Evolutionary conservation across 2,329 filamentous ascomycete genomes (phyloP).

Genomic region (Aspergillus pseudoterreus): DNA sequence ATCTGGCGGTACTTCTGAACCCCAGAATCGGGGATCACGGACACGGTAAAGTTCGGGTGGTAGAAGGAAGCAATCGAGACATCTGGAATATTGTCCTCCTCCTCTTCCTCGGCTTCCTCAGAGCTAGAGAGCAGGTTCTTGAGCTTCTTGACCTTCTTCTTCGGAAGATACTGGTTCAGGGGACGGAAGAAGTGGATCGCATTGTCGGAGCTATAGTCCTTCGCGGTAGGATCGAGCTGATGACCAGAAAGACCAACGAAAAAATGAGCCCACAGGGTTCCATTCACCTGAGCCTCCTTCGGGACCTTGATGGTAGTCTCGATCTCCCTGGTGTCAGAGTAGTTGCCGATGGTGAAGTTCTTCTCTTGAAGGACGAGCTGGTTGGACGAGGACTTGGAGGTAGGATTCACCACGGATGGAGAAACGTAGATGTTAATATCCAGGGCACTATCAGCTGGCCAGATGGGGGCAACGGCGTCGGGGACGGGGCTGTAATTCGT

Average conservation of each 20-base stretch:
- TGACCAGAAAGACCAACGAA: slow-evolving; percentile 76
- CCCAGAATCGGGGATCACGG: slow-evolving; percentile 78
- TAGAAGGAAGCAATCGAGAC: slow-evolving; percentile 83
- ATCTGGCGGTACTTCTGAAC: slow-evolving; percentile 63
- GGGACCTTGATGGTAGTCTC: slow-evolving; percentile 77
- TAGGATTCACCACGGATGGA: slow-evolving; percentile 63
- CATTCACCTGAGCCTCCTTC: slow-evolving; percentile 78
- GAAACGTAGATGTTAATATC: slow-evolving; percentile 86
- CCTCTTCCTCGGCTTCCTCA: slow-evolving; percentile 49
- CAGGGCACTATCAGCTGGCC: slow-evolving; percentile 72
- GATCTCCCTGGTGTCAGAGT: slow-evolving; percentile 70
- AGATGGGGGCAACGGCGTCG: slow-evolving; percentile 78
- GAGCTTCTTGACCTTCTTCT: slow-evolving; percentile 85
- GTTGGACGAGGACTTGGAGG: slow-evolving; percentile 62
- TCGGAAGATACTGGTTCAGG: slow-evolving; percentile 82
- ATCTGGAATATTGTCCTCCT: slow-evolving; percentile 54
- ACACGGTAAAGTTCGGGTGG: slow-evolving; percentile 89
- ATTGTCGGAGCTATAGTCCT: slow-evolving; percentile 67
- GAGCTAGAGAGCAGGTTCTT: slow-evolving; percentile 69
- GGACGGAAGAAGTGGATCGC: slow-evolving; percentile 83
- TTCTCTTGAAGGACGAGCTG: slow-evolving; percentile 75
- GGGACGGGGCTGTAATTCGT: slow-evolving; percentile 50
- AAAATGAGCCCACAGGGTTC: slow-evolving; percentile 92
- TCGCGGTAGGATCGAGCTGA: slow-evolving; percentile 68
- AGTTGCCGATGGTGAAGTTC: slow-evolving; percentile 74